phyloP scores from a whole-genome alignment of 768 basidiomycete species.

The Kwoniella bestiolae region DNA sequence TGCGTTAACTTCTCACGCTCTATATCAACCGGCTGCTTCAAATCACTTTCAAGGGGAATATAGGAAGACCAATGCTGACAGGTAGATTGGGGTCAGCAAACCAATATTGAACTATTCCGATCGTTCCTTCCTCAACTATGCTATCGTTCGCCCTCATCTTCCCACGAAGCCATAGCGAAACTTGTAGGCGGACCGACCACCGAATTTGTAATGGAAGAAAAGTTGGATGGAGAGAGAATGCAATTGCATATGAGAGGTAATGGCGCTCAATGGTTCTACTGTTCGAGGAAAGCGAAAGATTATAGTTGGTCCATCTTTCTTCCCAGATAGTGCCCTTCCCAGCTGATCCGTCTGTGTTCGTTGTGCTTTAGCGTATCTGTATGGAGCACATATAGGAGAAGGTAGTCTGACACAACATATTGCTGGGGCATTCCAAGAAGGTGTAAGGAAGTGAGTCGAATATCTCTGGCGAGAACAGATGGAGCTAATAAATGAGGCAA shows the following conservation, averaged over 20 bases:
- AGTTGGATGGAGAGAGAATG: slow-evolving; percentile 94
- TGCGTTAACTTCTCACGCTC: slow-evolving; percentile 21
- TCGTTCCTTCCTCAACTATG: slow-evolving; percentile 95
- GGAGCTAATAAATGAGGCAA: slow-evolving; percentile 54
- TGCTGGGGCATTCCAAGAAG: slow-evolving; percentile 71
- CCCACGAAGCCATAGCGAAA: slow-evolving; percentile 79
- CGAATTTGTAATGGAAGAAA: slow-evolving; percentile 92
- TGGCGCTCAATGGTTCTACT: slow-evolving; percentile 78
- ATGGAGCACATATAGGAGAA: slow-evolving; percentile 76
- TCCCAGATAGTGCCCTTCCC: background rate
- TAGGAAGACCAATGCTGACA: no score
- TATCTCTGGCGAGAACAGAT: no score
- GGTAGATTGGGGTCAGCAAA: slow-evolving; percentile 70
- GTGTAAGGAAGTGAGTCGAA: slow-evolving; percentile 74
- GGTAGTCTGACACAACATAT: slow-evolving; percentile 91
- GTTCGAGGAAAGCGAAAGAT: slow-evolving; percentile 69
- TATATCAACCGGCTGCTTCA: no score
- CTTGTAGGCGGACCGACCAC: slow-evolving; percentile 69
- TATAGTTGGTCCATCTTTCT: slow-evolving; percentile 35
- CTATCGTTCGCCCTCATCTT: slow-evolving; percentile 75
- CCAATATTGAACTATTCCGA: slow-evolving; percentile 77
- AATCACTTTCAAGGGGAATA: background rate
- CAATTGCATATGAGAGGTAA: slow-evolving; percentile 91
- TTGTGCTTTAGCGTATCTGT: slow-evolving; percentile 81
- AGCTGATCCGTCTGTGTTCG: slow-evolving; percentile 85